phyloP scores from a whole-genome alignment of 306 rosid species.

The Calophaca sinica region DNA sequence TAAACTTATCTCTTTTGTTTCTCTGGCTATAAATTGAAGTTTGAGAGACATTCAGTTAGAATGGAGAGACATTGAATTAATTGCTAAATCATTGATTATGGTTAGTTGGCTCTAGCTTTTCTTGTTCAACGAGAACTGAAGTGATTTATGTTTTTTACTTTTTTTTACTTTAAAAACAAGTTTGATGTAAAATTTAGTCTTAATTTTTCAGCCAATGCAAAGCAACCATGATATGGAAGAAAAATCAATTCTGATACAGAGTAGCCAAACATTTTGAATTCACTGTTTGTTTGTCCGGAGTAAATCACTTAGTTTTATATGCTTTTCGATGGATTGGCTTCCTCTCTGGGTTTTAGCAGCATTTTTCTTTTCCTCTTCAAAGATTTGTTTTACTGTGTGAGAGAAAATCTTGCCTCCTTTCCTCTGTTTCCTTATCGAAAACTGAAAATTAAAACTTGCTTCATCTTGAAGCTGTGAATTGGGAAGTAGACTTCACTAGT shows the following conservation, averaged over 20 bases:
- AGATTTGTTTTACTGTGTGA: not conserved
- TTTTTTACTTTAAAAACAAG: not conserved
- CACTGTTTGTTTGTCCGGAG: not conserved
- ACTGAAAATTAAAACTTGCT: not conserved
- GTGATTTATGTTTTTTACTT: not conserved
- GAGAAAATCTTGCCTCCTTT: not conserved
- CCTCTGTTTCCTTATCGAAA: not conserved
- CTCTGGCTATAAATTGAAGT: too few species aligned
- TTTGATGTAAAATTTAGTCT: not conserved
- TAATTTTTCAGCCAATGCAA: not conserved
- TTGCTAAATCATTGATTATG: too few species aligned
- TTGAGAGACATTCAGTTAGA: too few species aligned
- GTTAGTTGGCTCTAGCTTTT: too few species aligned
- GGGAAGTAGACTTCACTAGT: not conserved
- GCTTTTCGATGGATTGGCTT: not conserved
- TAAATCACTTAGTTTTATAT: not conserved
- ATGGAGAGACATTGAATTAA: too few species aligned
- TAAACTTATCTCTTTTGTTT: too few species aligned
- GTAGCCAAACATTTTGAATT: not conserved
- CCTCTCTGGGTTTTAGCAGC: not conserved
- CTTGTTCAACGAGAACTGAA: too few species aligned
- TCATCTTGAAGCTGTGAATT: not conserved
- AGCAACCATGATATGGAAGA: not conserved
- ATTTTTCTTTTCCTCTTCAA: not conserved
- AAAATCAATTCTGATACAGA: not conserved